These are phyloP conservation scores for Trifolium subterraneum DNA, from an alignment of 306 rosid species.

Conservation along the genomic window DNA sequence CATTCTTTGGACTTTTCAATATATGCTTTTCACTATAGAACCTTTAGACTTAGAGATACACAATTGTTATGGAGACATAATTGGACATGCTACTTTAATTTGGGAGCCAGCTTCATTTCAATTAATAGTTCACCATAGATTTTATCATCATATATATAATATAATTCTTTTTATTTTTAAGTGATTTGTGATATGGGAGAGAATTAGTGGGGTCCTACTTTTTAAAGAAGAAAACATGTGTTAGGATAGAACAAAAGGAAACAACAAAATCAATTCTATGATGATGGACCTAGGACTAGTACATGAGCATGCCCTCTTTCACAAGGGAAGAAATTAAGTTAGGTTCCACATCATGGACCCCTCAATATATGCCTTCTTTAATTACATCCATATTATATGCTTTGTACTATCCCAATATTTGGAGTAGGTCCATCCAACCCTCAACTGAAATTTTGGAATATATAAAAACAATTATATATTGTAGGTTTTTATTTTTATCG, in stretches of 20 bases:
- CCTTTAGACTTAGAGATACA: conserved; percentile 57
- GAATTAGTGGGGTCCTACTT: conserved; percentile 49
- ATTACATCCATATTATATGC: conserved; percentile 69
- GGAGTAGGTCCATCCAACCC: conserved; percentile 48
- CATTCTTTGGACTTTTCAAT: conserved; percentile 40
- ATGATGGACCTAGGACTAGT: conserved; percentile 50
- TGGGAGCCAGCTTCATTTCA: conserved; percentile 52
- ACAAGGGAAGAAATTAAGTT: conserved; percentile 68
- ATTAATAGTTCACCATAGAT: conserved; percentile 40
- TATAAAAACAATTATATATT: too few relatives aligned
- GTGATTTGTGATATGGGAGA: conserved; percentile 50
- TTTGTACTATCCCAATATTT: conserved; percentile 54
- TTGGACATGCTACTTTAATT: conserved; percentile 50
- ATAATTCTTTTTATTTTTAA: neutral
- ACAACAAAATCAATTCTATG: conserved; percentile 71
- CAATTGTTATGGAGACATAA: conserved; percentile 40
- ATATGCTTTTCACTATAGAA: conserved; percentile 36
- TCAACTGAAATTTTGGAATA: conserved; percentile 54
- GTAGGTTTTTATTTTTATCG: too few relatives aligned
- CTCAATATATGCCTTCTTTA: conserved; percentile 56
- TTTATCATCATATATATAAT: conserved; percentile 35
- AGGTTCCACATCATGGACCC: conserved; percentile 67
- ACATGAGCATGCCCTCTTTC: conserved; percentile 70
- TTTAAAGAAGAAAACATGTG: conserved; percentile 52
- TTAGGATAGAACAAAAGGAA: conserved; percentile 61